Conservation (phyloP, 495 filamentous ascomycete genomes). For the Penicillium longicatenatum region DNA sequence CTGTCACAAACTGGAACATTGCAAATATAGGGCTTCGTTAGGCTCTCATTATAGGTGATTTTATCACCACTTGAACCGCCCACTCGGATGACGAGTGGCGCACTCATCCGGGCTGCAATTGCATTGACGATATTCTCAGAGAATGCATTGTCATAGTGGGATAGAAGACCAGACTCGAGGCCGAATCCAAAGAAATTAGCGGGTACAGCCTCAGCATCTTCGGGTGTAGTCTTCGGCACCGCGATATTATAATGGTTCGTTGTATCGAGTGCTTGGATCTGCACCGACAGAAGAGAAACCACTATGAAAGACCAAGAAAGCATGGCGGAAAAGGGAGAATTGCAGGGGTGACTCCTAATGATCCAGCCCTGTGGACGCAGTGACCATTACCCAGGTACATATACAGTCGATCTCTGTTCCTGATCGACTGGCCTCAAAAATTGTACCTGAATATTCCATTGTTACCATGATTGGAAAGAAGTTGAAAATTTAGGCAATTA, state of each 20-base stretch:
- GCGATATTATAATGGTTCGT: not conserved
- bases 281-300: not conserved
- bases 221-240: slow-evolving; percentile 7
- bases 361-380: too few species aligned
- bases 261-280: not conserved
- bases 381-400: too few species aligned
- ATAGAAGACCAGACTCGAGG: slow-evolving; percentile 22
- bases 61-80: slow-evolving; percentile 28
- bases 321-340: too few species aligned
- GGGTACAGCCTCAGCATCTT: slow-evolving; percentile 16
- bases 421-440: too few species aligned
- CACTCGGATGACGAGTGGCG: slow-evolving; percentile 21
- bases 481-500: too few species aligned
- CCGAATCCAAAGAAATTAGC: slow-evolving; percentile 30
- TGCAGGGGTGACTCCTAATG: too few species aligned
- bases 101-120: slow-evolving; percentile 19
- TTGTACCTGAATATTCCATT: too few species aligned
- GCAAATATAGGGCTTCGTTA: slow-evolving; percentile 9
- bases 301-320: not conserved
- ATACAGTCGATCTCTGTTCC: too few species aligned
- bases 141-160: slow-evolving; percentile 20
- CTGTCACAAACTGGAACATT: not conserved
- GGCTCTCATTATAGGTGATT: slow-evolving; percentile 13
- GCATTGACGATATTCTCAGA: slow-evolving; percentile 24
- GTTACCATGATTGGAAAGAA: too few species aligned